These are phyloP conservation scores for Metarhizium guizhouense DNA, from an alignment of 2,329 filamentous ascomycete genomes.

Conservation along the genomic window DNA sequence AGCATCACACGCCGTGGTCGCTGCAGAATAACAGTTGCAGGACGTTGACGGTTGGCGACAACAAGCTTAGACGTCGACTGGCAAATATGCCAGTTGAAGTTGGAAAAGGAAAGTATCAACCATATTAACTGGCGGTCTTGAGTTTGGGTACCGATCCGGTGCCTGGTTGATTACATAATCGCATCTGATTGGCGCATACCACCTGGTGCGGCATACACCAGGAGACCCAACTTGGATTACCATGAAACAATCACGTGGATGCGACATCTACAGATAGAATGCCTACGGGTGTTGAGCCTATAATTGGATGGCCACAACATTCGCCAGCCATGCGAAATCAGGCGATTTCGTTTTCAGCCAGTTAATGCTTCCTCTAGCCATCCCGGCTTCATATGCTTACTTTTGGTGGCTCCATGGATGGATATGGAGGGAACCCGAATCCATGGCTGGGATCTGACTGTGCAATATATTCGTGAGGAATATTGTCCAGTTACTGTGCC, in stretches of 20 bases:
- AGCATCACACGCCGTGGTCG: not conserved
- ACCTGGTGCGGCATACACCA: not conserved
- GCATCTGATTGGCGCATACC: conserved; percentile 2
- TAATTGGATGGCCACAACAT: not conserved
- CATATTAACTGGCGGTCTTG: conserved; percentile 1
- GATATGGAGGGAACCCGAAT: too few relatives aligned
- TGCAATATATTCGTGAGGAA: too few relatives aligned
- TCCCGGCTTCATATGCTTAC: not conserved
- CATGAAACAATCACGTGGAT: not conserved
- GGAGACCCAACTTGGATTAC: not conserved
- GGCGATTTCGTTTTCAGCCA: not conserved
- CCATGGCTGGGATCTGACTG: too few relatives aligned
- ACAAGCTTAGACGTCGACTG: not conserved
- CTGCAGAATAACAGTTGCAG: not conserved
- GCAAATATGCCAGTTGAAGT: conserved; percentile 5
- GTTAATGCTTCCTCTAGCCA: not conserved
- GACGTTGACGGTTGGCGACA: not conserved
- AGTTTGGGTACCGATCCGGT: conserved; percentile 7
- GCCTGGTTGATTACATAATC: conserved; percentile 7
- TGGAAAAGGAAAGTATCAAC: not conserved
- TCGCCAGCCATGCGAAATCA: not conserved
- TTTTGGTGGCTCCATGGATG: not conserved
- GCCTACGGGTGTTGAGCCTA: not conserved
- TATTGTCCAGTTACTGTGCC: too few relatives aligned
- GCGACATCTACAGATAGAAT: not conserved